Evolutionary conservation across 371 early-diverging fungal species (phyloP).

Genomic region (Nematocida sp.): DNA sequence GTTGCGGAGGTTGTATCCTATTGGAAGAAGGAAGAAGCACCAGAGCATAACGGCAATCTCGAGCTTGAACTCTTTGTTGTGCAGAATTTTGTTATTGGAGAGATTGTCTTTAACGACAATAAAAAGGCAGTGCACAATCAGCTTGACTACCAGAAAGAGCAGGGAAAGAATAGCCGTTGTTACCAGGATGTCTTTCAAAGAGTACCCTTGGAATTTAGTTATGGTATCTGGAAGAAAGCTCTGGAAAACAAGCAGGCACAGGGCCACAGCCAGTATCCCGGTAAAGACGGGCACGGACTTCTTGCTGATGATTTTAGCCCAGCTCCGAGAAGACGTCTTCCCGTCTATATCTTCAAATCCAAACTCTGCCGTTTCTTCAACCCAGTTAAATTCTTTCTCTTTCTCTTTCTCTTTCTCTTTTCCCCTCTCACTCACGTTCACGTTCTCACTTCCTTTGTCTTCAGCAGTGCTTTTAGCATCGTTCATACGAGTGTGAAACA

Average conservation of each 20-base stretch:
- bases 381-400: conserved; percentile 57
- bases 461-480: no score
- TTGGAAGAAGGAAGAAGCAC: conserved; percentile 51
- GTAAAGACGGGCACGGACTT: background rate
- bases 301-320: conserved; percentile 13
- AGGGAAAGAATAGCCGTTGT: background rate
- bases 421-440: no score
- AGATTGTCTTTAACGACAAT: conserved; percentile 10
- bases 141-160: conserved; percentile 14
- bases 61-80: conserved; percentile 32
- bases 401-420: conserved; percentile 6
- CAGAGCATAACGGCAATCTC: conserved; percentile 36
- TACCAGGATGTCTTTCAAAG: conserved; percentile 38
- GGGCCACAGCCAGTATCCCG: background rate
- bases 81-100: conserved; percentile 21
- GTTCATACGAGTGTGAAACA: no score
- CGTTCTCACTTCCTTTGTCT: no score
- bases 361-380: conserved; percentile 57
- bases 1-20: conserved; percentile 35
- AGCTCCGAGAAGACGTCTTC: background rate
- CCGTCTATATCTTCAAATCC: conserved; percentile 53
- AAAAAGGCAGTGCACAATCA: conserved; percentile 12
- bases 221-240: conserved; percentile 30
- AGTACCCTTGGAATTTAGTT: conserved; percentile 1
- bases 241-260: conserved; percentile 20